Base-by-base conservation (phyloP, 2,329 filamentous ascomycete species). In the Penicillium brasilianum region DNA sequence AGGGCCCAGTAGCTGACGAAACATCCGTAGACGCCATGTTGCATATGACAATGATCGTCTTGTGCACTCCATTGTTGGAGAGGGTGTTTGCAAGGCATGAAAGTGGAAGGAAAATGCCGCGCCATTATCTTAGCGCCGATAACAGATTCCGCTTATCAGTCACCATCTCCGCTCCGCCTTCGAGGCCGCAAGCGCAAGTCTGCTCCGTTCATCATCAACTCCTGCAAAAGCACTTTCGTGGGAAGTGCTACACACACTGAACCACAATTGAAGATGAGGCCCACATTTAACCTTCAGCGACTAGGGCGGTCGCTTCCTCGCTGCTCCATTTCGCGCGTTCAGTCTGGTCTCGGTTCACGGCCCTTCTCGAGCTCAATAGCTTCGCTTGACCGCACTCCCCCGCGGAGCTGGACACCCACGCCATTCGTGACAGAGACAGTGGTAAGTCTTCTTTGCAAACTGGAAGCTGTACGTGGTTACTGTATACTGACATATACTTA, bases 381-480 rank as follows among this genome's bases (percentile, higher is more conserved):
- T 28, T 66, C 67, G 43, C 58, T 67, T 59, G 71, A 73, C 46
- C 68, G 63, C 57, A 51, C 59, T 65, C 73, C 79, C 53, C 74
- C 78, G 65, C 76, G 74, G 64, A 75, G 71, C 52, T 82, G 80
- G 80, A 80, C 77, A 22, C 83, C 83, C n/a, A 83, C 82, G 34
- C 83, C 83, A 20, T 83, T 81, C 58, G 81, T 85, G 57, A 84
- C 82, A 13, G 83, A 85, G 76, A 84, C 83, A 57, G 78, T 84
- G 67, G 83, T 85, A 78, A 67, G 76, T 87, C 79, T 22, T 9
- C 6, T 14, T 28, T 13, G 8, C 20, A 4, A 3, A 2, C 10
- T 13, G 5, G 5, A 11, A 6, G 0, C 1, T 13, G 44, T 22
- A 30, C 16, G 7, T 6, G 1, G 20, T 30, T 14, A 28, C 0